Base-by-base conservation (phyloP, 306 rosid genomes). In the Castanea crenata region DNA sequence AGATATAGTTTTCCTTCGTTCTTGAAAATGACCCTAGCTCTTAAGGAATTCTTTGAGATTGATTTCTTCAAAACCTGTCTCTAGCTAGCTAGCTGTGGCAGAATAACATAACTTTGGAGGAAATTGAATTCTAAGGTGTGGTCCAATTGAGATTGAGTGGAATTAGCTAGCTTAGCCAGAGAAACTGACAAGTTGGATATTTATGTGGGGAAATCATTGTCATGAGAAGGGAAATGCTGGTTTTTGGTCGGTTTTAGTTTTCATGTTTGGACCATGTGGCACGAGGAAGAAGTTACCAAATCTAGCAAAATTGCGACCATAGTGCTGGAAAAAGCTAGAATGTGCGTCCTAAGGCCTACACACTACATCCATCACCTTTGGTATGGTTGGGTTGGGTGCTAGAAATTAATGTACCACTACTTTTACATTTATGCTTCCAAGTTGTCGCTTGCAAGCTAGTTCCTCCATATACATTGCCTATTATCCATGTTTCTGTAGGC, bases 271-370 rank as follows among this genome's bases (percentile, higher is more conserved):
- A 87, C 88, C 90, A 49, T 79, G 83, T 82, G 77, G 82, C 85
- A 83, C 86, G 79, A 76, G 79, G 84, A 71, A 73, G 74, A 70
- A 76, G 88, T 52, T 69, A 76, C 58, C 84, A 76, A 78, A 78
- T 55, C 61, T 80, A 74, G 77, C 77, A 80, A 29, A 57, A 72
- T 63, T 85, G 67, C 70, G 88, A 88, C 83, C 87, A 65, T 55
- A 74, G 87, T 82, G 83, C 80, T 82, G 87, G 71, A 21, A 67
- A 74, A 57, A 86, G 86, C 76, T 46, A 80, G 74, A 82, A 73
- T 75, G 82, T 88, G 89, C 75, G 85, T 71, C 88, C 86, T 73
- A 63, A 83, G 81, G 55, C 80, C 78, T 88, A 73, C 90, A 89
- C 51, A 18, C 59, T 72, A 55, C 55, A 69, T 62, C 57, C 63